Percentiles rank a stretch among this genome's conserved stretches.
Conservation (phyloP, 2,329 filamentous ascomycete species). For the Colletotrichum truncatum region DNA sequence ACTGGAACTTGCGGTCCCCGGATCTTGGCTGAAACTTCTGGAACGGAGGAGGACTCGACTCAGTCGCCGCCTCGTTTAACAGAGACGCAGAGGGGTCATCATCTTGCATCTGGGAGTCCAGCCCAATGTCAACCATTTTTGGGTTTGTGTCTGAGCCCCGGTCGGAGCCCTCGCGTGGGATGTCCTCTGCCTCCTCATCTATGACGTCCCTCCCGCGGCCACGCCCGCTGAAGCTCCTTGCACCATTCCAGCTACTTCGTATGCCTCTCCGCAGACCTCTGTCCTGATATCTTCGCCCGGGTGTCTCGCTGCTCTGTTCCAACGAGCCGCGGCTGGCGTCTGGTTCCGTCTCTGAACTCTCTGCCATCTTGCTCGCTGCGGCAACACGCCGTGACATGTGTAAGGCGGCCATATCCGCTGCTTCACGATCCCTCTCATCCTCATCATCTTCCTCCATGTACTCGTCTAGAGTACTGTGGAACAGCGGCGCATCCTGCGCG, state of each 20-base stretch:
- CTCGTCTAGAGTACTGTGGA: constrained; percentile 90
- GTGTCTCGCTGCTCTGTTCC: constrained; percentile 60
- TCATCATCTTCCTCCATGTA: constrained; percentile 94
- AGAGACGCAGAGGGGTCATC: constrained; percentile 70
- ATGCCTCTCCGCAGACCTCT: constrained; percentile 62
- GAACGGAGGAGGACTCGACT: constrained; percentile 68
- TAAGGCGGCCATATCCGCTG: constrained; percentile 92
- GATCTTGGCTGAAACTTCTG: constrained; percentile 62
- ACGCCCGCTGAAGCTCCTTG: constrained; percentile 47
- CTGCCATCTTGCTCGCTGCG: constrained; percentile 82
- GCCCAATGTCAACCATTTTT: constrained; percentile 87
- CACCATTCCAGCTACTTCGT: constrained; percentile 72
- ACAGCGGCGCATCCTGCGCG: constrained; percentile 86
- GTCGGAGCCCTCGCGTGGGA: constrained; percentile 44
- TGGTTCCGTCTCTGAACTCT: constrained; percentile 85
- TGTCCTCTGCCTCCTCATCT: constrained; percentile 54
- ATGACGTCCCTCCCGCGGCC: constrained; percentile 40
- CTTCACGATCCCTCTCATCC: constrained; percentile 87
- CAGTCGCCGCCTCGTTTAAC: constrained; percentile 60
- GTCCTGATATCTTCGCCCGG: constrained; percentile 54
- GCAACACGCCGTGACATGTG: constrained; percentile 91
- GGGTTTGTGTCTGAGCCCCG: constrained; percentile 39
- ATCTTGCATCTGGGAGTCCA: constrained; percentile 73
- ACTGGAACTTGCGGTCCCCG: constrained; percentile 48
- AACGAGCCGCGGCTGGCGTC: constrained; percentile 68